These are phyloP conservation scores for Litsea cubeba DNA, from an alignment of 164 flowering plant species.

Conservation along the genomic window DNA sequence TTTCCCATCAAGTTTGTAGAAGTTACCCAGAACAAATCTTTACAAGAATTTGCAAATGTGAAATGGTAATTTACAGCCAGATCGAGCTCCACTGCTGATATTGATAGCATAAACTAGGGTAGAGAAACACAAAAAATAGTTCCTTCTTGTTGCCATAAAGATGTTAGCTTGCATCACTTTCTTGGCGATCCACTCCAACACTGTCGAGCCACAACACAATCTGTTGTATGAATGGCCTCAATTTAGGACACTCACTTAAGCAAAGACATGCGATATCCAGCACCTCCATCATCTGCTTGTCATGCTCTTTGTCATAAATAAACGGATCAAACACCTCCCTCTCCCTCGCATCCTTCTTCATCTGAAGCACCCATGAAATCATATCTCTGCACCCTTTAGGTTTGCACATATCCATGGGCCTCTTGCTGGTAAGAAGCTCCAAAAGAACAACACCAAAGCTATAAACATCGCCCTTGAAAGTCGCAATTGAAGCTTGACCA, in stretches of 20 bases:
- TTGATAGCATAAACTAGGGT: not conserved
- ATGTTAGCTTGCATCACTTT: not conserved
- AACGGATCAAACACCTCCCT: conserved; percentile 59
- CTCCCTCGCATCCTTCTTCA: conserved; percentile 58
- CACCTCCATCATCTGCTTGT: conserved; percentile 37
- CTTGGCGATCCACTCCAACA: conserved; percentile 20
- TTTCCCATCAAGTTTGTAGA: not conserved
- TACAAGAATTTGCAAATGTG: not conserved
- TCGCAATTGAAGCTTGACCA: conserved; percentile 61
- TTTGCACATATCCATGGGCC: conserved; percentile 80
- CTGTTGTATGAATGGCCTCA: conserved; percentile 55
- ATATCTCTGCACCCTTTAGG: conserved; percentile 54
- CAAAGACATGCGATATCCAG: conserved; percentile 67
- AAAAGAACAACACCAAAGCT: conserved; percentile 86
- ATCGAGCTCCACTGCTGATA: not conserved
- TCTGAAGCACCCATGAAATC: conserved; percentile 69
- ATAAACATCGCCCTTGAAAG: conserved; percentile 78
- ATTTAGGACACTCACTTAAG: conserved; percentile 50
- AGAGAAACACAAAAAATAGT: not conserved
- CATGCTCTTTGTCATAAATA: conserved; percentile 42
- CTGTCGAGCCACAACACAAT: conserved; percentile 65
- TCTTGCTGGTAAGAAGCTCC: conserved; percentile 76
- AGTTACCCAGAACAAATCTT: conserved; percentile 2
- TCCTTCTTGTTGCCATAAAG: not conserved
- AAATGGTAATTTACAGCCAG: not conserved